Evolutionary conservation across 2,329 filamentous ascomycete genomes (phyloP).

Genomic region (Fusarium zealandicum): DNA sequence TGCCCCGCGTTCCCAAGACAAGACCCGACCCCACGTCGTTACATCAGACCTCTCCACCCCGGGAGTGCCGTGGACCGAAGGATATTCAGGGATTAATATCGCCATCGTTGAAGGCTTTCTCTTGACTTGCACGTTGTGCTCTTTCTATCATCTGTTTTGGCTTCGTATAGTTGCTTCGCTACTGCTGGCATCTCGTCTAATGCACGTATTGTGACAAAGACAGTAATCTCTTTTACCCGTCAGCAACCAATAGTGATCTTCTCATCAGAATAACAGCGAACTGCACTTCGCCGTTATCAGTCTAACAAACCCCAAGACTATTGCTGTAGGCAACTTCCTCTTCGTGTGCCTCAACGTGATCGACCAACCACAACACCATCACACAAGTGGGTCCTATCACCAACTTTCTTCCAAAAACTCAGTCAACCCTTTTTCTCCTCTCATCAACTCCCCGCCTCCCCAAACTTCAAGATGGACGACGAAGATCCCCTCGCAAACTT

Average conservation of each 20-base stretch:
- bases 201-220: no score
- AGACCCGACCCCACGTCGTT: constrained; percentile 35
- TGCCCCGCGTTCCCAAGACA: constrained; percentile 33
- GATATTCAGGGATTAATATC: not conserved
- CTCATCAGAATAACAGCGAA: no score
- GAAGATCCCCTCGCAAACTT: constrained; percentile 44
- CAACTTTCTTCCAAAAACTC: constrained; percentile 23
- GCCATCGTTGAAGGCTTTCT: not conserved
- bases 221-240: no score
- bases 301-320: no score
- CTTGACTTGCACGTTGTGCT: not conserved
- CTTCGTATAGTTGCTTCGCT: no score
- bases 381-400: constrained; percentile 29
- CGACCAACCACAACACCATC: constrained; percentile 10
- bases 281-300: no score
- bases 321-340: no score
- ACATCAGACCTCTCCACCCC: constrained; percentile 36
- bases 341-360: no score
- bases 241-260: no score
- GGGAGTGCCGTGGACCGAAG: not conserved
- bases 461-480: constrained; percentile 40
- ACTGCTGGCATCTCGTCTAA: no score
- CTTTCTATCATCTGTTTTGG: not conserved
- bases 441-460: not conserved
- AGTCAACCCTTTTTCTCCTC: not conserved